phyloP scores from a whole-genome alignment of 108 stramenopile genomes.

The Cyclotella baltica region DNA sequence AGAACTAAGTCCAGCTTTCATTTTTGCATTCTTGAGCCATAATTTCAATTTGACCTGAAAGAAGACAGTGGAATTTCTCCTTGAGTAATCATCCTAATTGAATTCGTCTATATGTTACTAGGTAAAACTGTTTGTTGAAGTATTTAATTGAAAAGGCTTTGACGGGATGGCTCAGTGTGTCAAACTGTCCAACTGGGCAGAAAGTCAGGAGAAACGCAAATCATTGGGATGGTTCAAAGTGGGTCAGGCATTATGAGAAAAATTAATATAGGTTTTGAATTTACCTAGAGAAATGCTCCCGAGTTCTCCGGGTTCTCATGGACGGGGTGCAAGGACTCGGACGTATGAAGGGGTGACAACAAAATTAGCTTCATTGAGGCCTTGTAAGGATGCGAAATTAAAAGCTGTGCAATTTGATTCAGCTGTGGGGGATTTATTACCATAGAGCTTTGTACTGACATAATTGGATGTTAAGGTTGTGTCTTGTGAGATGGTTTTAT shows the following conservation, averaged over 20 bases:
- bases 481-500: constrained; percentile 98
- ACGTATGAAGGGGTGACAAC: constrained; percentile 89
- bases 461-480: too few species aligned
- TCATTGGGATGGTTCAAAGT: constrained; percentile 37
- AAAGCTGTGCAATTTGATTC: constrained; percentile 96
- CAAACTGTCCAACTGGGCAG: constrained; percentile 61
- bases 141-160: too few species aligned
- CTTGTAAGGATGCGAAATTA: constrained; percentile 86
- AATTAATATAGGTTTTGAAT: constrained; percentile 49
- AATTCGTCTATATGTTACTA: too few species aligned
- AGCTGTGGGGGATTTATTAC: constrained; percentile 90
- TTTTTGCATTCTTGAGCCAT: too few species aligned
- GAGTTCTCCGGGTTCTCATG: constrained; percentile 16
- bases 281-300: constrained; percentile 57
- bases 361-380: constrained; percentile 77
- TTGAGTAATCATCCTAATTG: too few species aligned
- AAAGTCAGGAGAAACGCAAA: constrained; percentile 42
- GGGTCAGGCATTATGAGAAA: constrained; percentile 44
- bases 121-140: too few species aligned
- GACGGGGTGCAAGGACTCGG: constrained; percentile 77
- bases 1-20: too few species aligned
- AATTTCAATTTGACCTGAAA: too few species aligned
- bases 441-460: constrained; percentile 96
- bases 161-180: constrained; percentile 97
- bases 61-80: too few species aligned